Percentiles rank a stretch among this genome's conserved stretches.
Conservation (phyloP, 768 basidiomycete species). For the Paxillus rubicundulus region DNA sequence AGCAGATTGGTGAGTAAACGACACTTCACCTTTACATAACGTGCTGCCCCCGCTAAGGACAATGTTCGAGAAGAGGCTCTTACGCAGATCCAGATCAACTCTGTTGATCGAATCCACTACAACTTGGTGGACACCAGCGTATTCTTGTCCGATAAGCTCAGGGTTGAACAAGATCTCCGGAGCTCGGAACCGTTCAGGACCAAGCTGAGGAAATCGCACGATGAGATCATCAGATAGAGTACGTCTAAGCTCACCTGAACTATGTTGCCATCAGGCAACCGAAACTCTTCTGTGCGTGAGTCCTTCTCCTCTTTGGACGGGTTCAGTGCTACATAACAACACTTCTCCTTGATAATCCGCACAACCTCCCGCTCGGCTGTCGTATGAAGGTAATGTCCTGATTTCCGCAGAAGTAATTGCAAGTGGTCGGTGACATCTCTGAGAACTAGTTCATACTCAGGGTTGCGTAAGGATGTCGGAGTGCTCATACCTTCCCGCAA, state of each 20-base stretch:
- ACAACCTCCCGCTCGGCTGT: conserved; percentile 97
- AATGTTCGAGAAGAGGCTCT: conserved; percentile 93
- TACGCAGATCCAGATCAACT: conserved; percentile 93
- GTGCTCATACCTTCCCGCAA: conserved; percentile 79
- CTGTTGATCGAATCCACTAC: conserved; percentile 98
- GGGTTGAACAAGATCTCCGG: conserved; percentile 98
- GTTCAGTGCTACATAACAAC: conserved; percentile 91
- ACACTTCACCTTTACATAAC: conserved; percentile 75
- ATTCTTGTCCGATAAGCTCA: conserved; percentile 93
- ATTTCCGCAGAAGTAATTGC: conserved; percentile 89
- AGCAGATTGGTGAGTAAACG: conserved; percentile 2
- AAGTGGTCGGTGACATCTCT: conserved; percentile 98
- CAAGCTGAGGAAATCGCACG: conserved; percentile 56
- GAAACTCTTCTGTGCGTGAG: conserved; percentile 79
- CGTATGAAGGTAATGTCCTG: conserved; percentile 93
- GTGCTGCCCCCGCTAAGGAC: conserved; percentile 97
- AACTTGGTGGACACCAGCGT: conserved; percentile 96
- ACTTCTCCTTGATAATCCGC: conserved; percentile 96
- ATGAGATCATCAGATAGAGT: conserved; percentile 11
- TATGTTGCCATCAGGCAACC: conserved; percentile 91
- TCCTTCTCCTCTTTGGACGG: conserved; percentile 97
- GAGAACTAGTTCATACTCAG: conserved; percentile 3
- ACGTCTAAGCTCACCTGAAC: conserved; percentile 63
- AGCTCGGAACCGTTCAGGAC: conserved; percentile 91
- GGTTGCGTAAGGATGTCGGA: not conserved